Percentiles rank a stretch among this genome's conserved stretches.
phyloP scores from a whole-genome alignment of 2,329 filamentous ascomycete species.

The Beauveria asiatica region DNA sequence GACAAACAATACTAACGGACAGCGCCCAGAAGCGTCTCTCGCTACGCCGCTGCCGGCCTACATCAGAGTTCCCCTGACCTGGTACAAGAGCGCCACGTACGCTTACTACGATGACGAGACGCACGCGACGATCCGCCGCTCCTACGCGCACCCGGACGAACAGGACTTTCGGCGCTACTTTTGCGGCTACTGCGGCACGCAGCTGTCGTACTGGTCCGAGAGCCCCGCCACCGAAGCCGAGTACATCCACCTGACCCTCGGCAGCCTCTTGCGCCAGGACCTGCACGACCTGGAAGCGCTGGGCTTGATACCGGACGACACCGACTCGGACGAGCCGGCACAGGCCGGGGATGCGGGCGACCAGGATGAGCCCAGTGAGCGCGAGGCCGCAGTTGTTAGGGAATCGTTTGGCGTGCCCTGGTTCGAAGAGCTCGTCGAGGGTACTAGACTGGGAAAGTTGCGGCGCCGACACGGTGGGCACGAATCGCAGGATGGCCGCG shows the following conservation, averaged over 20 bases:
- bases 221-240: slow-evolving; percentile 60
- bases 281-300: slow-evolving; percentile 65
- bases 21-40: slow-evolving; percentile 50
- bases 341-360: slow-evolving; percentile 19
- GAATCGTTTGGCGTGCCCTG: slow-evolving; percentile 69
- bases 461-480: slow-evolving; percentile 50
- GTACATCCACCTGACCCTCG: slow-evolving; percentile 74
- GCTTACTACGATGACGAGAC: slow-evolving; percentile 75
- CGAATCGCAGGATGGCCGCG: slow-evolving; percentile 51
- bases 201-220: slow-evolving; percentile 77
- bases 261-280: slow-evolving; percentile 64
- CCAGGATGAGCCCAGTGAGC: slow-evolving; percentile 15
- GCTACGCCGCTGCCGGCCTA: slow-evolving; percentile 70
- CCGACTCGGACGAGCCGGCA: slow-evolving; percentile 19
- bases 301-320: slow-evolving; percentile 53
- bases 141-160: slow-evolving; percentile 53
- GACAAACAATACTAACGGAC: background rate
- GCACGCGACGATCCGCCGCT: slow-evolving; percentile 54
- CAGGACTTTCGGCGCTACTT: slow-evolving; percentile 64
- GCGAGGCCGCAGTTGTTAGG: slow-evolving; percentile 27
- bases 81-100: slow-evolving; percentile 69
- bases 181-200: slow-evolving; percentile 87
- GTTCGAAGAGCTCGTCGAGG: slow-evolving; percentile 75
- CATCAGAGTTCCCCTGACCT: slow-evolving; percentile 71
- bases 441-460: slow-evolving; percentile 62